Evolutionary conservation across 768 basidiomycete genomes (phyloP), one percentile per base, ranked within the genome.

Genomic region (Mycena chlorophos): DNA sequence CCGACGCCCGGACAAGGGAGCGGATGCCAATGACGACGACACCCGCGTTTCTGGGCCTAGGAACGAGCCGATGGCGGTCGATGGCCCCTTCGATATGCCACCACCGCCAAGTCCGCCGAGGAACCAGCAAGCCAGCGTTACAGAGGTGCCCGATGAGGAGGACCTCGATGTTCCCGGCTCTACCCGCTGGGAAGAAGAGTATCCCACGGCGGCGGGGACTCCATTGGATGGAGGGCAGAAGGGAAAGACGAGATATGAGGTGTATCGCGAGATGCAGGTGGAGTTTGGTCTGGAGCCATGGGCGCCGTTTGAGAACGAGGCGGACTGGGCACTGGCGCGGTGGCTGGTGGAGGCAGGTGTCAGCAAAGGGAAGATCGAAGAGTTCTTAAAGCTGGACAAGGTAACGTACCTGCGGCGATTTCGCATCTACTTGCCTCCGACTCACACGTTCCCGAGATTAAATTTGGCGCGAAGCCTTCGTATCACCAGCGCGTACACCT

Each of bases 271-370:
- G 3, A 20, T 38, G 31, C 57, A 59, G 29, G 3, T 3, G 17
- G 49, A 22, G 12, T 17, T 23, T 1, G 45, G 45, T 0, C 29
- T 17, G 5, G 22, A 30, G 6, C 49, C 53, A 10, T 55, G 53
- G 49, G 25, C 27, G 1, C 57, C 57, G 13, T 55, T 59, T 25
- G 52, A 45, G 2, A 47, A 30, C 43, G 49, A 59, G 27, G 57
- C 49, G 0, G 53, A 59, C 13, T 59, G 57, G 57, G 45, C 50
- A 1, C 49, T 59, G 3, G 57, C 57, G 3, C 40, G 37, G 28
- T 59, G 57, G 57, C 37, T 59, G 37, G 51, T 25, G 16, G 50
- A 34, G n/a, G 23, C 49, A 4, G 57, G 57, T 2, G 28, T 58
- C 2, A 58, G 57, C 23, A 31, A 28, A 2, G 20, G 31, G 3